Percentiles rank a stretch among this genome's conserved stretches.
phyloP scores from a whole-genome alignment of 176 grass and related monocot genomes.

The Alopecurus myosuroides region DNA sequence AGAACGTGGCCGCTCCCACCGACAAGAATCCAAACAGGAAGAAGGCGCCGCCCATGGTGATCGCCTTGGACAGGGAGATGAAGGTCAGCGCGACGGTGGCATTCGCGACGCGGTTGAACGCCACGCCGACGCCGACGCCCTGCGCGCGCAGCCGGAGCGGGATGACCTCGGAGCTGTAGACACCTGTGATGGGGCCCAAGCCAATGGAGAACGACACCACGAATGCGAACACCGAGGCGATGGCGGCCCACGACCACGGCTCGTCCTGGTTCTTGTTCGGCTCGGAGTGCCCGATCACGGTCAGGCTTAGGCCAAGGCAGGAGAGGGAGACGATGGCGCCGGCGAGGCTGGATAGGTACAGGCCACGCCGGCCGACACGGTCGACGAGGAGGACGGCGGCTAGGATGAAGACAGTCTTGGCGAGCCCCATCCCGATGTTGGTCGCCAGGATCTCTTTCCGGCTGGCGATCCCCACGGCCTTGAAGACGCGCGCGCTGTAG shows the following conservation, averaged over 20 bases:
- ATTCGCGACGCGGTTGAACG: slow-evolving; percentile 42
- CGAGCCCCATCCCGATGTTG: slow-evolving; percentile 40
- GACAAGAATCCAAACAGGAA: slow-evolving; percentile 40
- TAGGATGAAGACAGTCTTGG: slow-evolving; percentile 56
- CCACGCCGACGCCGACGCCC: slow-evolving; percentile 13
- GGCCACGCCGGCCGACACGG: slow-evolving; percentile 39
- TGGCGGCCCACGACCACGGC: slow-evolving; percentile 36
- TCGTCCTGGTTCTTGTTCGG: background rate
- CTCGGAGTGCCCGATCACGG: slow-evolving; percentile 1
- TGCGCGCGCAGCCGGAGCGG: slow-evolving; percentile 36
- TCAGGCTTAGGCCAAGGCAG: slow-evolving; percentile 32
- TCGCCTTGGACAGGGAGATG: slow-evolving; percentile 44
- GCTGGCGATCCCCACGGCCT: slow-evolving; percentile 31
- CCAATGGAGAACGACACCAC: slow-evolving; percentile 59
- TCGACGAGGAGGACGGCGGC: slow-evolving; percentile 47
- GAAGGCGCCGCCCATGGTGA: slow-evolving; percentile 59
- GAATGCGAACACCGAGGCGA: slow-evolving; percentile 33
- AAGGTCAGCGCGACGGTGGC: slow-evolving; percentile 52
- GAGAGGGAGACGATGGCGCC: slow-evolving; percentile 38
- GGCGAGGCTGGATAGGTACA: slow-evolving; percentile 32
- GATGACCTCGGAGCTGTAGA: slow-evolving; percentile 55
- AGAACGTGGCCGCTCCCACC: slow-evolving; percentile 20
- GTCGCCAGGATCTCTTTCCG: slow-evolving; percentile 32
- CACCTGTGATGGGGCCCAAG: slow-evolving; percentile 53
- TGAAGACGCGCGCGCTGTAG: slow-evolving; percentile 51